phyloP scores from a whole-genome alignment of 768 basidiomycete genomes.

The Paxillus involutus region DNA sequence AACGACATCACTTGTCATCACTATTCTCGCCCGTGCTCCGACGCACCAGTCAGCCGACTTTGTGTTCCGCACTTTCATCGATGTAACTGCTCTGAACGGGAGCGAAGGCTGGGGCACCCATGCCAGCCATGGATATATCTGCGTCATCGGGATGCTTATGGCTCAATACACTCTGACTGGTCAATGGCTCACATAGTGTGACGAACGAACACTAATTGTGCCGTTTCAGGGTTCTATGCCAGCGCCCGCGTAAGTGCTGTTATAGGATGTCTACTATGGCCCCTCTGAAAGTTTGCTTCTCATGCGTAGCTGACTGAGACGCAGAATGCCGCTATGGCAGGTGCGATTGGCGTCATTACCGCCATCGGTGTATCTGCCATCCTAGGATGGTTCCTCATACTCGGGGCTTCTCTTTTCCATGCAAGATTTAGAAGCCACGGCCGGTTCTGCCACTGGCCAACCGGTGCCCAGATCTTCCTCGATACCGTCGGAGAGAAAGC shows the following conservation, averaged over 20 bases:
- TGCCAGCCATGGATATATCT: constrained; percentile 70
- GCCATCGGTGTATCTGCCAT: constrained; percentile 71
- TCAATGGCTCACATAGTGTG: constrained; percentile 24
- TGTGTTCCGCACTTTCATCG: constrained; percentile 75
- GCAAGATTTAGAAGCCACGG: constrained; percentile 62
- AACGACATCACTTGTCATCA: constrained; percentile 65
- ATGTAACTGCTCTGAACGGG: constrained; percentile 55
- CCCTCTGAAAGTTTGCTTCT: neutral
- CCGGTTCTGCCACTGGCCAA: constrained; percentile 55
- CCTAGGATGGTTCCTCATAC: constrained; percentile 73
- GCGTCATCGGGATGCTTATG: constrained; percentile 69
- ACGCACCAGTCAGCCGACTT: constrained; percentile 65
- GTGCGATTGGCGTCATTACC: constrained; percentile 66
- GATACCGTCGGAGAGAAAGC: constrained; percentile 75
- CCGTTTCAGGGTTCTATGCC: constrained; percentile 62
- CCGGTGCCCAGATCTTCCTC: constrained; percentile 79
- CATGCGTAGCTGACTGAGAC: constrained; percentile 70
- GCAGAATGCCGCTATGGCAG: constrained; percentile 64
- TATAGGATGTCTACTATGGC: neutral
- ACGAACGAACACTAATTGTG: neutral
- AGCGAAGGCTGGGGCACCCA: constrained; percentile 62
- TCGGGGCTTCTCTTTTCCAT: constrained; percentile 77
- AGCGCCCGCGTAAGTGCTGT: constrained; percentile 56
- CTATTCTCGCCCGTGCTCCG: constrained; percentile 70
- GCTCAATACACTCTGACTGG: constrained; percentile 78